These are phyloP conservation scores for Bipolaris victoriae DNA, from an alignment of 2,329 filamentous ascomycete species.

Conservation along the genomic window DNA sequence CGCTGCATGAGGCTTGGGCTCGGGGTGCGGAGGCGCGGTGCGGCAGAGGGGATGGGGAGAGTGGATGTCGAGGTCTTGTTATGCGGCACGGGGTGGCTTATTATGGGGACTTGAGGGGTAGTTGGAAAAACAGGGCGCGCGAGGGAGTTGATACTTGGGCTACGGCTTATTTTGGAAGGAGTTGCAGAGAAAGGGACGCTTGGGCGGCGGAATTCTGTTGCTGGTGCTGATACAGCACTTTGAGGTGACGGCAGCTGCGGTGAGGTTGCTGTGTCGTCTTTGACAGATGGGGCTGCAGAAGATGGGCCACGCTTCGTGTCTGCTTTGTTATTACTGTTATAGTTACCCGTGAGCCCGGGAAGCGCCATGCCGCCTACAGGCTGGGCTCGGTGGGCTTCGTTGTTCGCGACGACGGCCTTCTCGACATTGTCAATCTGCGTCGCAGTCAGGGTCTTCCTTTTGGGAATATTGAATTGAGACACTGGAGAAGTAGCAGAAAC, in stretches of 20 bases:
- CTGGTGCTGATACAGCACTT: constrained; percentile 23
- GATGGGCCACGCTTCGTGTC: constrained; percentile 10
- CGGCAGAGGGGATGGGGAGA: constrained; percentile 34
- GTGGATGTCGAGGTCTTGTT: constrained; percentile 32
- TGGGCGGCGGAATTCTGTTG: constrained; percentile 37
- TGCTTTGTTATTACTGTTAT: constrained; percentile 10
- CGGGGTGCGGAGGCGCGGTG: constrained; percentile 41
- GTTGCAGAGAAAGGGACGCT: constrained; percentile 39
- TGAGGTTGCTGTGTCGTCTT: constrained; percentile 23
- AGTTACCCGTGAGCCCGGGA: constrained; percentile 24
- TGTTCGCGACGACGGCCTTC: constrained; percentile 29
- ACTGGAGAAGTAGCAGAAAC: constrained; percentile 32
- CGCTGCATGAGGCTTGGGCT: constrained; percentile 54
- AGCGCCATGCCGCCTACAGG: constrained; percentile 27
- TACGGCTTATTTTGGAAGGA: constrained; percentile 25
- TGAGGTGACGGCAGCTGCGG: constrained; percentile 25
- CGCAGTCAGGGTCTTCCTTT: constrained; percentile 53
- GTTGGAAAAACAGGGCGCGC: constrained; percentile 45
- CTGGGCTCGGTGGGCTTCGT: constrained; percentile 19
- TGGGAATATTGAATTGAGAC: constrained; percentile 50
- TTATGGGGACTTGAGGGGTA: constrained; percentile 27
- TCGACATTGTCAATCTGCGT: constrained; percentile 51
- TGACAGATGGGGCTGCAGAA: constrained; percentile 10
- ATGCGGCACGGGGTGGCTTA: constrained; percentile 36
- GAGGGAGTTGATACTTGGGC: constrained; percentile 45